Evolutionary conservation across 148 eudicot species (phyloP), one percentile per base, ranked within the genome.

Genomic region (Persicaria maculosa): DNA sequence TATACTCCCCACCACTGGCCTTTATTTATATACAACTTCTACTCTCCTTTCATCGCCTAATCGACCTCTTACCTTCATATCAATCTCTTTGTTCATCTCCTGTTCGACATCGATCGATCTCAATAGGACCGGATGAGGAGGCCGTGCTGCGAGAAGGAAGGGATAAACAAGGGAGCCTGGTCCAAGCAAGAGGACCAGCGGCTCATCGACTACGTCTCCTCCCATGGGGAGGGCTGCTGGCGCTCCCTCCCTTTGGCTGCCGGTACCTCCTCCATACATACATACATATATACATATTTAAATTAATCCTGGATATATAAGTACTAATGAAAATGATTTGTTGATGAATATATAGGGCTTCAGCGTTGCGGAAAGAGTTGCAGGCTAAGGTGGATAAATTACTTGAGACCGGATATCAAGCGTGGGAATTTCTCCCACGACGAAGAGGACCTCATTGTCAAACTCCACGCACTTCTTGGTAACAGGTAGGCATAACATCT

Each of bases 371-470:
- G 85, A 15, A 83, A 79, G 52, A 81, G 87, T 61, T 84, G 85
- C 54, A 71, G 82, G 17, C 68, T 81, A 43, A 84, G 84, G 73
- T 85, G 83, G 85, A 80, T 75, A 68, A 86, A 86, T 25, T 81
- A 83, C 70, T 62, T 85, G 19, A 79, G 80, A n/a, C 83, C 84
- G 5, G 81, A 83, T 22, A 77, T 83, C 40, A 81, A 83, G 71
- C 68, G 83, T 16, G 83, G 80, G 2, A 79, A 79, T 67, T 86
- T 83, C 67, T 79, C 59, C 73, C 76, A 68, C 22, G 86, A 79
- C 48, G 86, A 83, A 78, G 86, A 85, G 62, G 86, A 86, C 40
- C 84, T 83, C 74, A 83, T 83, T n/a, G 76, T 83, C 83, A 86
- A 79, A 77, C 85, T 86, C 48, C 88, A 86, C 69, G 85, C 86